Evolutionary conservation across 2,329 filamentous ascomycete genomes (phyloP), one percentile per base, ranked within the genome.

Genomic region (Orbilia blumenaviensis): DNA sequence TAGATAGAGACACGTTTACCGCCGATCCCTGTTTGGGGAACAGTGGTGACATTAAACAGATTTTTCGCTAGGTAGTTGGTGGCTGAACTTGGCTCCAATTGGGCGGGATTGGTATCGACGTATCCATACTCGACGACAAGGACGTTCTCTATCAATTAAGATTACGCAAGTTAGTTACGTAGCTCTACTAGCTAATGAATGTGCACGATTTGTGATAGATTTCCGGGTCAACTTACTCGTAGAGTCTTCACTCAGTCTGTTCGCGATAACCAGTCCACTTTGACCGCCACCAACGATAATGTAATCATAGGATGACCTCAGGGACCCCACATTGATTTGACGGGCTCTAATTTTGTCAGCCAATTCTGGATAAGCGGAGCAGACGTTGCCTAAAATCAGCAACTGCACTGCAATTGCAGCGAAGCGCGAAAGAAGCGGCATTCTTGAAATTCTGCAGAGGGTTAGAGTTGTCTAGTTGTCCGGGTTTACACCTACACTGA

Each of bases 11-110:
- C 62, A 9, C 27, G 58, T 0, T 85, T 83, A 12, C 82, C 81
- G 14, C 83, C 82, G 3, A 85, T 82, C n/a, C 79, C 78, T 0
- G 80, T 60, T 61, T 86, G 85, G 0, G 84, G 80, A 6, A 82
- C 80, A 0, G 85, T 84, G 2, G 83, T 83, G 5, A 80, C 77
- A 62, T 82, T 82, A 78, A 80, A 82, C 38, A 81, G 81, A 50
- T 82, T 81, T 48, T 78, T 79, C 0, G 79, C 27, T 14, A 66
- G 64, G 61, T 78, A 77, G 0, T 78, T 80, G 8, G 77, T 78
- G 14, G 81, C 81, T 5, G 81, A 77, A 36, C 81, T 77, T 9
- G 78, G 79, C n/a, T 80, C 81, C 8, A 82, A 23, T 16, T 60
- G 48, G 18, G 14, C 23, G 9, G 48, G 42, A 44, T 69, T 63